Conservation (phyloP, 208 protist species). For the Herpetomonas samuelpessoai region DNA sequence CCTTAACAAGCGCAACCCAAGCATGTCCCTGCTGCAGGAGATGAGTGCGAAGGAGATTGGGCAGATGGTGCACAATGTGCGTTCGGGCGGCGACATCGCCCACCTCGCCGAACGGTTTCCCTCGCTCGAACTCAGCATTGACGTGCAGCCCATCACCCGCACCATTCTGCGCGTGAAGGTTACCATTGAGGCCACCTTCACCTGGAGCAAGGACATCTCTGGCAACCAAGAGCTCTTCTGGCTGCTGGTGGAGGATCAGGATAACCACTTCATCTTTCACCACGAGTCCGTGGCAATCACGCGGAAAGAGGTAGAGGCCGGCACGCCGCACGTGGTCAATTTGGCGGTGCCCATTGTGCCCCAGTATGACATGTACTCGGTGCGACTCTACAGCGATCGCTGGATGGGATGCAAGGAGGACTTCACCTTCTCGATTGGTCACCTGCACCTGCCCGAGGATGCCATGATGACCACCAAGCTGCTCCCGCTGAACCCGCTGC, state of each 20-base stretch:
- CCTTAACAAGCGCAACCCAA: constrained; percentile 70
- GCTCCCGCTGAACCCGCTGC: constrained; percentile 95
- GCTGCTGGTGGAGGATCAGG: constrained; percentile 97
- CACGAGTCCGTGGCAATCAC: constrained; percentile 79
- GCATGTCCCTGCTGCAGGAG: constrained; percentile 80
- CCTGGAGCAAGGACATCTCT: constrained; percentile 94
- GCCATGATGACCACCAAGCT: constrained; percentile 94
- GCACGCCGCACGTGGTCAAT: constrained; percentile 81
- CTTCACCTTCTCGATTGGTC: constrained; percentile 91
- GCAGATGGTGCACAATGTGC: constrained; percentile 82
- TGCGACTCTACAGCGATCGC: constrained; percentile 94
- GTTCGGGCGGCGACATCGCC: constrained; percentile 78
- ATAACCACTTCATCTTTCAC: constrained; percentile 95
- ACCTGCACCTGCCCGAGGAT: constrained; percentile 96
- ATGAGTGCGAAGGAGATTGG: constrained; percentile 81
- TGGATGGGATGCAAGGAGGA: constrained; percentile 93
- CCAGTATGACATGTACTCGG: constrained; percentile 96
- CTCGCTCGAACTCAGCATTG: constrained; percentile 75
- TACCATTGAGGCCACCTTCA: constrained; percentile 88
- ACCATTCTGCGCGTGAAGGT: constrained; percentile 94
- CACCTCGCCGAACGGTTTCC: constrained; percentile 90
- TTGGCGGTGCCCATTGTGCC: constrained; percentile 97
- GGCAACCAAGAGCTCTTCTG: constrained; percentile 94
- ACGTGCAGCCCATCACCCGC: constrained; percentile 97
- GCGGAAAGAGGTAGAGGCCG: constrained; percentile 81